Evolutionary conservation across 1,284 basidiomycete genomes (phyloP), one percentile per base, ranked within the genome.

Genomic region (Ganoderma resinaceum): DNA sequence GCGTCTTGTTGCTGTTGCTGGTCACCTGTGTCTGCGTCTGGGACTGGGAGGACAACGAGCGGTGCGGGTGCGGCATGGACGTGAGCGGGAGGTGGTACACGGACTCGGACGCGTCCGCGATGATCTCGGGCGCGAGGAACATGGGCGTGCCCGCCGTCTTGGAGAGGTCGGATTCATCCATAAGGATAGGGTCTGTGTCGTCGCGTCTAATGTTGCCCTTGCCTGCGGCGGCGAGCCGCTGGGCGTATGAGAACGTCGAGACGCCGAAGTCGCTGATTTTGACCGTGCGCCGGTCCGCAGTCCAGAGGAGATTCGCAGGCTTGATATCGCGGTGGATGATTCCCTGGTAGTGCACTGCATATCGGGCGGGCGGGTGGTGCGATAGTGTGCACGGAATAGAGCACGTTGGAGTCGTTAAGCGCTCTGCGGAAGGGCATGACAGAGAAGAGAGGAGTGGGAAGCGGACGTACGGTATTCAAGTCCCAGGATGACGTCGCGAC

Each of bases 271-370:
- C 95, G 29, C 94, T 96, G 71, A 99, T 99, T 82, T 99, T 99
- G 82, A 99, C 96, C 66, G 87, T 90, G 67, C 86, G 86, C 59
- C 92, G 89, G 80, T 96, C 92, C 42, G 87, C 86, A 20, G 94
- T 93, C 90, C 94, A 96, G 20, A 99, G 87, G 42, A 99, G 89
- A 79, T 99, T 99, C 68, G 95, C 96, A 14, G 98, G 98, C 80
- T 99, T 99, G 84, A 99, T 99, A 81, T 99, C 98, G 67, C 98
- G 95, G 81, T 99, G 98, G 63, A 99, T 99, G 80, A 99, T 98
- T 43, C 97, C 97, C 78, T 99, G 95, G 76, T 94, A 90, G 79
- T 99, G 97, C 7, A 99, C 95, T 97, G 43, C 46, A 52, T 49
- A 26, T 46, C 20, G 18, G 61, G 43, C 42, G 38, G 31, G 61